Conservation (phyloP, 805 yeast genomes). For the Ogataea populi-albae region DNA sequence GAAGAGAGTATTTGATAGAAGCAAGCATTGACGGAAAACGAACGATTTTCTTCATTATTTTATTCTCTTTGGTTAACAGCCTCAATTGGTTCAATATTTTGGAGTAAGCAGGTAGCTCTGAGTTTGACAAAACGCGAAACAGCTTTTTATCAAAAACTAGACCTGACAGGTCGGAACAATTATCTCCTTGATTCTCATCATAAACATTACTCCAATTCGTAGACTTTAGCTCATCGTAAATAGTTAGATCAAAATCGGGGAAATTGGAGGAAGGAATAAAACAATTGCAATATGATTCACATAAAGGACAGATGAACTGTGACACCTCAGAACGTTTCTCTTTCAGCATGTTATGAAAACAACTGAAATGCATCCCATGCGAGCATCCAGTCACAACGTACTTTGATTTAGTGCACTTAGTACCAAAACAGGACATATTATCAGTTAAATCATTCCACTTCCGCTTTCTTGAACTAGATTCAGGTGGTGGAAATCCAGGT, state of each 20-base stretch:
- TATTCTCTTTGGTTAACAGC: constrained; percentile 18
- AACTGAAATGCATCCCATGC: constrained; percentile 50
- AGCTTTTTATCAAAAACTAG: constrained; percentile 29
- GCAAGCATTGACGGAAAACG: constrained; percentile 8
- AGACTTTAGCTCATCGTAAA: constrained; percentile 15
- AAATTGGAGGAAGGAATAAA: constrained; percentile 43
- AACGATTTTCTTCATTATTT: constrained; percentile 13
- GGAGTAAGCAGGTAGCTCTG: constrained; percentile 14
- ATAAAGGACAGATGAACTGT: constrained; percentile 47
- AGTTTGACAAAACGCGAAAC: constrained; percentile 23
- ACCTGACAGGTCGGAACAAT: constrained; percentile 28
- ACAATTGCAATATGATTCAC: constrained; percentile 42
- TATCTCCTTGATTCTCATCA: constrained; percentile 27
- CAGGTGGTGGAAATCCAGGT: constrained; percentile 13
- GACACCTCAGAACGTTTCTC: constrained; percentile 16
- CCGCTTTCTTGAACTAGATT: constrained; percentile 8
- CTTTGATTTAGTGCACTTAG: constrained; percentile 28
- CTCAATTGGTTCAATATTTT: constrained; percentile 24
- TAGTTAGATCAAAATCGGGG: constrained; percentile 25
- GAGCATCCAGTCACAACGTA: constrained; percentile 45
- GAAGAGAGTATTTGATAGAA: constrained; percentile 18
- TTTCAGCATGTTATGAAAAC: constrained; percentile 36
- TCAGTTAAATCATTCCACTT: constrained; percentile 24
- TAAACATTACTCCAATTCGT: constrained; percentile 23
- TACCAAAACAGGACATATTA: constrained; percentile 28